Base-by-base conservation (phyloP, 805 yeast species). In the Maudiozyma bulderi region DNA sequence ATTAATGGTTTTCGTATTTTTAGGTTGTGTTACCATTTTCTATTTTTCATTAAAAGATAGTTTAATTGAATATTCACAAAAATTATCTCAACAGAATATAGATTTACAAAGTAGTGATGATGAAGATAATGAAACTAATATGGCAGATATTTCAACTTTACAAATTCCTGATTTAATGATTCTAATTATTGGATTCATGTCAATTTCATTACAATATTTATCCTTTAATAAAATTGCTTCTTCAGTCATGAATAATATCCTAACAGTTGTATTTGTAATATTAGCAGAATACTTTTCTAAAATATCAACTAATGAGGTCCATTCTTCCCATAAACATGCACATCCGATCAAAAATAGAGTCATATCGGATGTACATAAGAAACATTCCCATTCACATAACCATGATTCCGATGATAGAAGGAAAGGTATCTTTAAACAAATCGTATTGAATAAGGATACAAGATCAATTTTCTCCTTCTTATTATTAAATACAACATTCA, bases 391-490 rank as follows among this genome's bases (percentile, higher is more conserved):
- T 32, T 13, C 34, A 2, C 52, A 49, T 44, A 30, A 10, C 5
- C 34, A 26, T n/a, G 28, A 26, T 28, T 9, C 43, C 1, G 15
- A 26, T 11, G 43, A 44, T 20, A 8, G 31, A n/a, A 26, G 29
- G 14, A 46, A 48, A 32, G 51, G 52, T 44, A 52, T 59, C 9
- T 53, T 67, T 38, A 50, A 52, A 29, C 73, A 73, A 52, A 56
- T 75, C 42, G 69, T 74, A 39, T 57, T 62, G 38, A 73, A 84
- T 49, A 72, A 74, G 45, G 96, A 89, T 54, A 89, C 97, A 0
- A 74, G 85, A 52, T 88, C 95, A 10, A 93, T 93, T 32, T 90
- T 93, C 66, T 83, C 87, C 50, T 93, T 91, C 59, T 68, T 93
- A 44, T 66, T 91, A 54, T 73, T 93, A 52, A 93, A 93, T 66